Evolutionary conservation across 2,329 filamentous ascomycete species (phyloP), one percentile per base, ranked within the genome.

Genomic region (Huntiella bhutanensis): DNA sequence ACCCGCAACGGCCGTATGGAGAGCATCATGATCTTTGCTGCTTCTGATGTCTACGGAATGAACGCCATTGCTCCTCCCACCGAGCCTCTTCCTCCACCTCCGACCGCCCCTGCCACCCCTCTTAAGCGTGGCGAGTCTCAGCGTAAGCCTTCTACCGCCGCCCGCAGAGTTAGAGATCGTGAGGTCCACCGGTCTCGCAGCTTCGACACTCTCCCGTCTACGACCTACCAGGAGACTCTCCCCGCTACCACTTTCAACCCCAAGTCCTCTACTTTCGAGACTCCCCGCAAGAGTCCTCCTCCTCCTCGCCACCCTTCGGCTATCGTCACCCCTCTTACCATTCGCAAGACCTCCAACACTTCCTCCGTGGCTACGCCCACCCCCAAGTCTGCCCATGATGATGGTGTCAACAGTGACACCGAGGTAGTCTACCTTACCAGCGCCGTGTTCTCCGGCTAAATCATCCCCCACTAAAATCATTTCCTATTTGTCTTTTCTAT

Each of bases 11-110:
- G 59, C 10, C 67, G 67, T 16, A 66, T 75, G 34, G 73, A 81
- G 57, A 80, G 75, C 56, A 81, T 81, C 50, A 71, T 73, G 16
- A 69, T 82, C 53, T 82, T 81, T 52, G 76, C 75, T 16, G 77
- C 77, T 49, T 71, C 73, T 49, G 76, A 80, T 41, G 70, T 83
- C 6, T 80, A 77, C 52, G 70, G 73, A 2, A 65, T 82, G 1
- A 64, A 82, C 36, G 74, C 72, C 1, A 77, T 82, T 52, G 77
- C 82, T 11, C 76, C 82, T 58, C 33, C 34, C 12, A 39, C 15
- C 12, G 13, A 32, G 10, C 17, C 17, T 13, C 22, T 35, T 33
- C 34, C 41, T 22, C 37, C 38, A 13, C 17, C 37, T 3, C 33
- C 38, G 3, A 66, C 66, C 51, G 69, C 75, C 54, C 72, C 77